A percentile compares a stretch with the other conserved stretches of the same genome.
Conservation (phyloP, 2,329 filamentous ascomycete species). For the Fusarium piperis region DNA sequence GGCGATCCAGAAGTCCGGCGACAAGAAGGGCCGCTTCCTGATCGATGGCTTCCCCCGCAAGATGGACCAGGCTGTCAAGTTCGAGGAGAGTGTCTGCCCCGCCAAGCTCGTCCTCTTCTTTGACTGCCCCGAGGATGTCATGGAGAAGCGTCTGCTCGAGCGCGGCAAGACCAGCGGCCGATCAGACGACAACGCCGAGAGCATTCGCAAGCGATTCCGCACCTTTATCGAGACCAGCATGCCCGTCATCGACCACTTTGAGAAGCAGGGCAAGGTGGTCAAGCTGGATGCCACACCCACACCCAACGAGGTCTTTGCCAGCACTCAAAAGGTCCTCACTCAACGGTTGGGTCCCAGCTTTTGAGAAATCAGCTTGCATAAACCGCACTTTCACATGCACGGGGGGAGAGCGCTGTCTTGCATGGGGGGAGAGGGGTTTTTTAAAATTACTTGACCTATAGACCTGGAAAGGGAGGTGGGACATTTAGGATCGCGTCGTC, state of each 20-base stretch:
- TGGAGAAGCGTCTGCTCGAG: conserved; percentile 85
- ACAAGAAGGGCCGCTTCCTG: conserved; percentile 74
- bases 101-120: conserved; percentile 91
- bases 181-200: conserved; percentile 92
- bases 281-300: conserved; percentile 77
- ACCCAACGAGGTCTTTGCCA: conserved; percentile 69
- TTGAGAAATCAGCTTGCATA: conserved; percentile 30
- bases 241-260: conserved; percentile 92
- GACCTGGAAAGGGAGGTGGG: conserved; percentile 5
- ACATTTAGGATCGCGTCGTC: neutral
- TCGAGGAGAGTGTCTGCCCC: conserved; percentile 88
- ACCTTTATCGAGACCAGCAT: conserved; percentile 96
- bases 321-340: conserved; percentile 61
- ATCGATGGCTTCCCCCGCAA: conserved; percentile 91
- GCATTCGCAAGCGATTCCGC: conserved; percentile 94
- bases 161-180: conserved; percentile 92
- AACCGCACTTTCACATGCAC: conserved; percentile 18
- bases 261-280: conserved; percentile 79
- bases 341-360: conserved; percentile 56
- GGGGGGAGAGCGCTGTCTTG: conserved; percentile 13
- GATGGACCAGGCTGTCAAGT: conserved; percentile 95
- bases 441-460: conserved; percentile 21
- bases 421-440: conserved; percentile 13
- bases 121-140: conserved; percentile 89
- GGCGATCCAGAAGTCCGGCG: conserved; percentile 63